Percentiles rank a stretch among this genome's conserved stretches.
phyloP scores from a whole-genome alignment of 495 filamentous ascomycete species.

The Pseudotulostoma volvatum region DNA sequence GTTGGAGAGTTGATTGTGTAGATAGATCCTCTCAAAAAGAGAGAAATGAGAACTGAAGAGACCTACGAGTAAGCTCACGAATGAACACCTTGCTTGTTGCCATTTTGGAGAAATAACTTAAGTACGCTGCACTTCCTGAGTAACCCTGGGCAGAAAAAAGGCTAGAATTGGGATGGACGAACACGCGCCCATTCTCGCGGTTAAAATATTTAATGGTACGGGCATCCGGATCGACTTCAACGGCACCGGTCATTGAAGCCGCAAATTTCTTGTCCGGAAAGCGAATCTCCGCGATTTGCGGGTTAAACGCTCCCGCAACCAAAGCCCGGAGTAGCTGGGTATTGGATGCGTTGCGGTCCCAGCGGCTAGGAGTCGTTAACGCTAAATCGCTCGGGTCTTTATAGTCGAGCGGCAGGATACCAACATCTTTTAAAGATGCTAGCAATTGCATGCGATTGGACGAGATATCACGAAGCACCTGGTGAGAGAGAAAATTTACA shows the following conservation, averaged over 20 bases:
- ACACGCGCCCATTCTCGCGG: slow-evolving; percentile 72
- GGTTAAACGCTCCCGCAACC: slow-evolving; percentile 79
- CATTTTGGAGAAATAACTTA: slow-evolving; percentile 84
- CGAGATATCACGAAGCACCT: slow-evolving; percentile 72
- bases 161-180: slow-evolving; percentile 77
- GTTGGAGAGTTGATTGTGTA: too few relatives aligned
- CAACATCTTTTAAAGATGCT: slow-evolving; percentile 69
- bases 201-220: slow-evolving; percentile 82
- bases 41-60: neutral
- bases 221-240: slow-evolving; percentile 86
- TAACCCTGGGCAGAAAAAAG: slow-evolving; percentile 70
- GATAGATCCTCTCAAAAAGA: too few relatives aligned
- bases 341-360: slow-evolving; percentile 37
- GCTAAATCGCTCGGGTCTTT: slow-evolving; percentile 8
- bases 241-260: slow-evolving; percentile 62
- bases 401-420: slow-evolving; percentile 48
- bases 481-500: slow-evolving; percentile 71
- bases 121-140: slow-evolving; percentile 46
- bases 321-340: slow-evolving; percentile 64
- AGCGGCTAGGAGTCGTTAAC: slow-evolving; percentile 6
- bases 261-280: slow-evolving; percentile 94
- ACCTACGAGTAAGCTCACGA: slow-evolving; percentile 72
- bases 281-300: slow-evolving; percentile 77
- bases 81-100: slow-evolving; percentile 79
- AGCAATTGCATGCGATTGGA: slow-evolving; percentile 76